A percentile compares a stretch with the other conserved stretches of the same genome.
Evolutionary conservation across 805 yeast species (phyloP).

Genomic region (Myxozyma sirexii): DNA sequence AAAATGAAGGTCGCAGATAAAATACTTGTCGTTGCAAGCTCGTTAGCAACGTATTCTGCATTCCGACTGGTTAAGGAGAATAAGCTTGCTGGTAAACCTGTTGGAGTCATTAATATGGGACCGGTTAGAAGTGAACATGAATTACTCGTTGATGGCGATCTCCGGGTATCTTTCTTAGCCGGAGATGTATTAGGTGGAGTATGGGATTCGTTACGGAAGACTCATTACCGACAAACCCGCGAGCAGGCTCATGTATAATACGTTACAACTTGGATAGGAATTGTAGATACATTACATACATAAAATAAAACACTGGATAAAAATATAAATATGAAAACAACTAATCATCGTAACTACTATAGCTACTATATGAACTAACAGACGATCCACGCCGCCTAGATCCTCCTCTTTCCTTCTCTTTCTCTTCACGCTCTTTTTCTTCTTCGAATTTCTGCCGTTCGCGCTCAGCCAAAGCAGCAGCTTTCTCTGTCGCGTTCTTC

Average conservation of each 20-base stretch:
- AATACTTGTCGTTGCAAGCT: conserved; percentile 36
- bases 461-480: conserved; percentile 7
- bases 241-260: neutral
- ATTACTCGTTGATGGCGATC: conserved; percentile 25
- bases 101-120: conserved; percentile 37
- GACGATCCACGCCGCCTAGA: conserved; percentile 5
- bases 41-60: conserved; percentile 39
- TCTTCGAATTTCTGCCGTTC: conserved; percentile 10
- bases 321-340: neutral
- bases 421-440: conserved; percentile 4
- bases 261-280: neutral
- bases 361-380: conserved; percentile 8
- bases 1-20: conserved; percentile 30
- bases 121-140: conserved; percentile 37
- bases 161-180: conserved; percentile 29
- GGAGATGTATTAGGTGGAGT: conserved; percentile 28
- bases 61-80: conserved; percentile 35
- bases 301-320: neutral
- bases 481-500: conserved; percentile 11
- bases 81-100: conserved; percentile 30
- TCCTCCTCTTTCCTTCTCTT: neutral
- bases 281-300: neutral
- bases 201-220: conserved; percentile 1
- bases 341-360: conserved; percentile 5
- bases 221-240: neutral